Evolutionary conservation across 2,329 filamentous ascomycete genomes (phyloP), one percentile per base, ranked within the genome.

Genomic region (Hymenoscyphus linearis): DNA sequence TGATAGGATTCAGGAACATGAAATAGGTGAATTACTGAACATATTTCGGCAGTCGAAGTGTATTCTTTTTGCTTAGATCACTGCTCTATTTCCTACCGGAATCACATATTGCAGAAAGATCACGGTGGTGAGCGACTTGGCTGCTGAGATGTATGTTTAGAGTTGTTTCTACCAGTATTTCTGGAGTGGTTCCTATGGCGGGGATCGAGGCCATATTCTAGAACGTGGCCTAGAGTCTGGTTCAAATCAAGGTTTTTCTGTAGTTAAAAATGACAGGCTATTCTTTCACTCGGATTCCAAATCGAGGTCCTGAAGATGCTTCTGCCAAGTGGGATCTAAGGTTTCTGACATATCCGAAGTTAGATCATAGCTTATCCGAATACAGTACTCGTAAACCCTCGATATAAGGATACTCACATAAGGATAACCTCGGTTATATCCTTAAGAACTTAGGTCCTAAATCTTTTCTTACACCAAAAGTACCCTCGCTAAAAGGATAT

Each of bases 11-110:
- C 36, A 40, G 59, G 57, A 57, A 60, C 26, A 31, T 18, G 40
- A 27, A 53, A 36, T 58, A 40, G 31, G 57, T 58, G n/a, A 27
- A 58, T 16, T 53, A n/a, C 22, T 34, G 27, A 64, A 59, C 44
- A 67, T 63, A 66, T 66, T 68, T 64, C 63, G 65, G 64, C 37
- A 55, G 63, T 57, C 62, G 61, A 53, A 50, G 62, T 70, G 66
- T 71, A 66, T 71, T 70, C 69, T 63, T 63, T 70, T 71, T 72
- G 65, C 68, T 68, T 70, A 68, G 68, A 66, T 66, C 65, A 69
- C 62, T 66, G 63, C 66, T 69, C 55, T 66, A 65, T 69, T 68
- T 64, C 67, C 65, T 66, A 68, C 64, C 64, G 65, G 52, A 67
- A 69, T 68, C 60, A 66, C 47, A 69, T 64, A 65, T 62, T 62